Percentiles rank a stretch among this genome's conserved stretches.
These are phyloP conservation scores for Ceratocystis ficicola DNA, from an alignment of 2,329 filamentous ascomycete genomes.

Conservation along the genomic window DNA sequence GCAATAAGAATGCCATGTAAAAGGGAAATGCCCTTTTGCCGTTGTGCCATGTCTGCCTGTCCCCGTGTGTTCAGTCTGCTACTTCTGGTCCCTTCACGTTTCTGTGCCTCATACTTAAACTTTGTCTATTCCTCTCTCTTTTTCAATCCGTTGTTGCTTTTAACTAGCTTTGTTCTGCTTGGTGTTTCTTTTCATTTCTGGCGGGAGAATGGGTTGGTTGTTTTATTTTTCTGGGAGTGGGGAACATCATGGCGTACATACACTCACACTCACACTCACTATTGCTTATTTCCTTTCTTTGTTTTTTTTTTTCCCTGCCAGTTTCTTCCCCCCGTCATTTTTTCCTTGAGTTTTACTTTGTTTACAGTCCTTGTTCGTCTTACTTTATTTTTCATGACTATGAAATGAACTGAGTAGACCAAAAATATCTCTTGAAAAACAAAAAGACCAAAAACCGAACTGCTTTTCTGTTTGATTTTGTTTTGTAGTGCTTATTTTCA, in stretches of 20 bases:
- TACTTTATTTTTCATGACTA: neutral
- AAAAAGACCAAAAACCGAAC: neutral
- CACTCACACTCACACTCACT: neutral
- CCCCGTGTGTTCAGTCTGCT: neutral
- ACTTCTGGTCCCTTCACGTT: neutral
- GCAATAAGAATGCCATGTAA: slow-evolving; percentile 47
- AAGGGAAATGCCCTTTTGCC: slow-evolving; percentile 2
- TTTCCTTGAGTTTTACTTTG: neutral
- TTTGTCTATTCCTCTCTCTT: slow-evolving; percentile 14
- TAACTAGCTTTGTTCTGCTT: slow-evolving; percentile 1
- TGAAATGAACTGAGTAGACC: neutral
- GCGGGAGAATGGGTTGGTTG: slow-evolving; percentile 1
- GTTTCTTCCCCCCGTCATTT: neutral
- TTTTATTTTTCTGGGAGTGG: neutral
- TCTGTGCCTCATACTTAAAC: slow-evolving; percentile 1
- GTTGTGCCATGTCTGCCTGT: neutral
- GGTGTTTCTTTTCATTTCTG: slow-evolving; percentile 5
- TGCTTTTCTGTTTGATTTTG: neutral
- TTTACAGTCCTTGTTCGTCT: neutral
- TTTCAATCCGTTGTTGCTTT: neutral
- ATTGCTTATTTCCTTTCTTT: neutral
- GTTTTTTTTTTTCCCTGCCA: neutral
- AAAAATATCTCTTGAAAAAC: neutral
- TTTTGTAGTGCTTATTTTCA: neutral
- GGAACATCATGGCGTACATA: slow-evolving; percentile 5